Base-by-base conservation (phyloP, 1,139 yeast genomes). In the Debaryomyces sp. region DNA sequence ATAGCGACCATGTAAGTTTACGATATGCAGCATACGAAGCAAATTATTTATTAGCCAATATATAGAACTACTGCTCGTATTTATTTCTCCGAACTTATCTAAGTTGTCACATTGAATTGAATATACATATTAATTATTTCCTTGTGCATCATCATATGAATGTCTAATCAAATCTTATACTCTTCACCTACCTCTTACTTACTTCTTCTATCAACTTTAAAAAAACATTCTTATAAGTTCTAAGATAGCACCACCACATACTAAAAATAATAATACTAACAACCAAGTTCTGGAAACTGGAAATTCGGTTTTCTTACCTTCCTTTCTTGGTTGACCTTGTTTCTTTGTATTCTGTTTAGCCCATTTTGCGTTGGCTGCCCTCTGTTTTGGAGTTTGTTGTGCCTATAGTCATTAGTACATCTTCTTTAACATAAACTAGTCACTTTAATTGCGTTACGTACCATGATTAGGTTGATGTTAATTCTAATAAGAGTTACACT, bases 181-280 rank as follows among this genome's bases (percentile, higher is more conserved):
- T 12, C 21, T 15, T 32, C 34, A 30, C 12, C 22, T 15, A 17
- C 12, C 8, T 32, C 6, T 21, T 32, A 5, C 26, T 15, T 23
- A n/a, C 18, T 35, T 9, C 26, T 21, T 9, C n/a, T n/a, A 18
- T 7, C 21, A 22, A 37, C 13, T 27, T 52, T 63, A 81, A 54
- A 82, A 72, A 61, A 84, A 68, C 50, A 79, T 59, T 55, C 81
- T 76, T 29, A 89, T 55, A 46, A 90, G 58, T 66, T 90, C 96
- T 44, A 91, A 75, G 10, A 89, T 54, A 52, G 94, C 96, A 57
- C 96, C 96, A 51, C 97, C 97, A 54, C 87, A 77, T 5, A 91
- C 78, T 56, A 90, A 74, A 66, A 90, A 90, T 24, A 81, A 79
- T 50, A 90, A 75, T 1, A 84, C 71, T 44, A 71, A 63, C 32